Percentiles rank a stretch among this genome's conserved stretches.
Conservation (phyloP, 257 asterid genomes). For the Asclepias syriaca region DNA sequence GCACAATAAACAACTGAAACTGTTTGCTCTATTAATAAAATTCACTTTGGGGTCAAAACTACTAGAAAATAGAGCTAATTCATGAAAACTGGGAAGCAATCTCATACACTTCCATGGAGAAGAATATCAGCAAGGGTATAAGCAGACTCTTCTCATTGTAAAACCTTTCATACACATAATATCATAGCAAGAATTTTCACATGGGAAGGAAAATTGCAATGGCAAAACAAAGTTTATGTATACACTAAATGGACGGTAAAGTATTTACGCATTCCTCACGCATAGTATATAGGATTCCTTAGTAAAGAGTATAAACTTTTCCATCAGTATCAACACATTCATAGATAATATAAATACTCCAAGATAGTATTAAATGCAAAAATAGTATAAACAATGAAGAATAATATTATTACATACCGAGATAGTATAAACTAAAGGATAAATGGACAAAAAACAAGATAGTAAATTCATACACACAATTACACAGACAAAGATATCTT, state of each 20-base stretch:
- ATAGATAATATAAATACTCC: no score
- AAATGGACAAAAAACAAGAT: no score
- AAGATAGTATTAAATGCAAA: no score
- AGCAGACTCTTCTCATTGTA: not conserved
- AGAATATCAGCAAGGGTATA: not conserved
- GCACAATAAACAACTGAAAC: not conserved
- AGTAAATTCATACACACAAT: not conserved
- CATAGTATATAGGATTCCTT: no score
- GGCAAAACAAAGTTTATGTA: not conserved
- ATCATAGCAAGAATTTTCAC: conserved; percentile 1
- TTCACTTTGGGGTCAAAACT: not conserved
- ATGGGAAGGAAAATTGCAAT: not conserved
- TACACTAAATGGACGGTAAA: not conserved
- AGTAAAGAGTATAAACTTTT: no score
- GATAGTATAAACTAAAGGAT: no score
- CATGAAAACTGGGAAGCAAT: not conserved
- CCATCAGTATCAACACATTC: no score
- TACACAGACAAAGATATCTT: not conserved
- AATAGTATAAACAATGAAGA: no score
- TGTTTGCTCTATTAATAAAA: not conserved
- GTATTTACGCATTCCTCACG: no score
- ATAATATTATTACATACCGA: no score
- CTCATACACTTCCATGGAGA: not conserved
- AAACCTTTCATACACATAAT: not conserved
- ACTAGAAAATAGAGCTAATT: not conserved